Evolutionary conservation across 1,139 yeast species (phyloP), one percentile per base, ranked within the genome.

Genomic region (Geotrichum aggregatum): DNA sequence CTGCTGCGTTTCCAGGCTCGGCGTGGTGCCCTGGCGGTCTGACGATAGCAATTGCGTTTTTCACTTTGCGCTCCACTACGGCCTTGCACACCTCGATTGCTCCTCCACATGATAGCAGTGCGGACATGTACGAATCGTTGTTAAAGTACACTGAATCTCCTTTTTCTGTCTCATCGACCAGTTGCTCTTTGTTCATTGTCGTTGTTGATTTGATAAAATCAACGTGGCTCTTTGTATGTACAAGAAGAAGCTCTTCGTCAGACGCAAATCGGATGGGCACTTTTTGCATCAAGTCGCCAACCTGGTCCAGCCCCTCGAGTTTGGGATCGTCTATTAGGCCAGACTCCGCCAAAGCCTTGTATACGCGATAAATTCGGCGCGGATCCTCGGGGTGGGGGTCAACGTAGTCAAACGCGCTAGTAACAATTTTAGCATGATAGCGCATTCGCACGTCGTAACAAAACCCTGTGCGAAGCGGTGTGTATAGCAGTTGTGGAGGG

Each of bases 351-450:
- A 94, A 76, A 45, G 87, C 85, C 69, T 92, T 88, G 71, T 92
- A 94, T 46, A 94, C 87, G 54, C 98, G 78, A 69, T 91, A 92
- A 45, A 92, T 92, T 60, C 99, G 81, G 57, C 98, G 79, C 11
- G 99, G 99, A 65, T 94, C 98, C 68, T 94, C 99, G 3, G 99
- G 99, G 66, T 94, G 99, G 2, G 98, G 98, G 65, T 94, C 98
- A 49, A 91, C 88, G 68, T 92, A 92, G 67, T 91, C 97, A 62
- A 82, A 87, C 59, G 92, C 88, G 4, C 95, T 85, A 2, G 96
- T 87, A 69, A 87, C 91, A 53, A 92, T 84, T 66, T 89, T 88
- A 40, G 97, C 96, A 66, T 94, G 99, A 68, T 91, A 92, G 57
- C 98, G 77, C 98, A 94, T 92, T 56, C 98, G 77, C 19, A 91